Evolutionary conservation across 768 basidiomycete species (phyloP).

Genomic region (Rhizopogon vesiculosus): DNA sequence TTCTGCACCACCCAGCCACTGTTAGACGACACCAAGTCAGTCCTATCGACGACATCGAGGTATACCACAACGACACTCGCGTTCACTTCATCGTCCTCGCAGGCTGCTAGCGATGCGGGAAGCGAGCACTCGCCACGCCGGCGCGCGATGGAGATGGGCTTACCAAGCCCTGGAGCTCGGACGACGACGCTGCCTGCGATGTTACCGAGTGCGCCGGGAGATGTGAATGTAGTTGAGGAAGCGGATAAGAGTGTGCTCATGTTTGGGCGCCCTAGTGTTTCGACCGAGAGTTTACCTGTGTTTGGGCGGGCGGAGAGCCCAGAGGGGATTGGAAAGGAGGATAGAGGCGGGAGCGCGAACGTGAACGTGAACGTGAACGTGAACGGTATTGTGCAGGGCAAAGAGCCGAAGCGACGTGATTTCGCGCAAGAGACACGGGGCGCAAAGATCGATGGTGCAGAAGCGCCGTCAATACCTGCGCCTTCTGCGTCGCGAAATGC

Average conservation of each 20-base stretch:
- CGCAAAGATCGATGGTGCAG: not conserved
- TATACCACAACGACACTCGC: constrained; percentile 5
- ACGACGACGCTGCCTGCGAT: constrained; percentile 32
- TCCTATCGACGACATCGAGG: constrained; percentile 4
- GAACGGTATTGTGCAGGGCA: constrained; percentile 1
- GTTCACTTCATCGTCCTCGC: constrained; percentile 9
- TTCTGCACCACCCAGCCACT: too few species aligned
- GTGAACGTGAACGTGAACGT: not conserved
- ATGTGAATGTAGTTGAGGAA: constrained; percentile 20
- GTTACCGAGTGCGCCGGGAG: not conserved
- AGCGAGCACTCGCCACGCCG: constrained; percentile 11
- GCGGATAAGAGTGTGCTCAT: constrained; percentile 73
- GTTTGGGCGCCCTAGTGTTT: constrained; percentile 72
- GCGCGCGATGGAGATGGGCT: constrained; percentile 10
- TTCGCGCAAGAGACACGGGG: not conserved
- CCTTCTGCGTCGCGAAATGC: not conserved
- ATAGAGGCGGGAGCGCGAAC: not conserved
- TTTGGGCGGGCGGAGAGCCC: not conserved
- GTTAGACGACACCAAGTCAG: constrained; percentile 13
- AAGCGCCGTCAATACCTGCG: not conserved
- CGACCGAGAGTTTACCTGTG: constrained; percentile 63
- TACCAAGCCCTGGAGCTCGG: constrained; percentile 16
- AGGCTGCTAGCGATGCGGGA: constrained; percentile 10
- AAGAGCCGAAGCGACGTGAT: not conserved
- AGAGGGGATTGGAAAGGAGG: not conserved